Conservation (phyloP, 768 basidiomycete species). For the Lactifluus echinatus region DNA sequence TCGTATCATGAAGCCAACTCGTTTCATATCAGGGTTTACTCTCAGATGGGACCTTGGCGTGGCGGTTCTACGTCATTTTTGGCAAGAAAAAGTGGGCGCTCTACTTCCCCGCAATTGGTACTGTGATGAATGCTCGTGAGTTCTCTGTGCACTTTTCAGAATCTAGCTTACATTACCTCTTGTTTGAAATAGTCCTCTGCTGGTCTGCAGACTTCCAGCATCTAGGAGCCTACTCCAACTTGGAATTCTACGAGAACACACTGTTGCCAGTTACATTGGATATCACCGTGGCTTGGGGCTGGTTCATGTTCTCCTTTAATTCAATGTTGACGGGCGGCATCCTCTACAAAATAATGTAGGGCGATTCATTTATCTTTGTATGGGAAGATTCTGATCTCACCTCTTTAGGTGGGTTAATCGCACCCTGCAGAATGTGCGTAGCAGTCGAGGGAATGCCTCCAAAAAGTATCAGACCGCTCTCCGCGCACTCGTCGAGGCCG, state of each 20-base stretch:
- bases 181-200: conserved; percentile 19
- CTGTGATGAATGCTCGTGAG: conserved; percentile 21
- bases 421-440: background rate
- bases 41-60: conserved; percentile 23
- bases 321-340: conserved; percentile 22
- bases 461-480: conserved; percentile 1
- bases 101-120: conserved; percentile 16
- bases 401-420: background rate
- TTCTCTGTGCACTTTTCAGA: background rate
- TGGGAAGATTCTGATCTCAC: background rate
- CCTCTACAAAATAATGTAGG: conserved; percentile 21
- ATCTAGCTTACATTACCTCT: background rate
- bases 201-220: conserved; percentile 21
- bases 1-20: background rate
- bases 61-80: conserved; percentile 23
- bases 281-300: conserved; percentile 24
- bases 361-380: background rate
- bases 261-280: conserved; percentile 18
- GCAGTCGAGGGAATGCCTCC: no score
- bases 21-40: conserved; percentile 19
- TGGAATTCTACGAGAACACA: conserved; percentile 13
- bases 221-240: conserved; percentile 15
- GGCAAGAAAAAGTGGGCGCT: conserved; percentile 20
- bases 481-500: conserved; percentile 22
- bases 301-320: conserved; percentile 23